Evolutionary conservation across 345 rosid species (phyloP), one percentile per base, ranked within the genome.

Genomic region (Draba incana): DNA sequence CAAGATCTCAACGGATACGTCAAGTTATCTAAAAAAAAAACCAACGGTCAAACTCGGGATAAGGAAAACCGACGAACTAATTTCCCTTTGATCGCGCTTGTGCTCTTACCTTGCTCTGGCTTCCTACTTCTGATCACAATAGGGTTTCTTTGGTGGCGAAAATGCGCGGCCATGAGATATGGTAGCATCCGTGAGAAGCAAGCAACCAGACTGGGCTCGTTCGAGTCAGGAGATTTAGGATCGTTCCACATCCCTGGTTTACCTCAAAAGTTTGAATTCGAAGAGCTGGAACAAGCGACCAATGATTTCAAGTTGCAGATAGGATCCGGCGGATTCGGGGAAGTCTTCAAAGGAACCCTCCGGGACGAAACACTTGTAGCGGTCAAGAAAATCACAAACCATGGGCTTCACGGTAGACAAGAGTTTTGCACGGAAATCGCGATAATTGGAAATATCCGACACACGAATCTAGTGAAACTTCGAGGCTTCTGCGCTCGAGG

Each of bases 241-340:
- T 79, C 80, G 42, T 86, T 87, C 77, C 77, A 77, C 81, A 86
- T 92, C 68, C 98, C 90, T 2, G 91, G 86, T 35, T 75, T 86
- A 73, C 97, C 90, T 52, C 84, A 71, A 45, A 84, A 85, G 77
- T 88, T 84, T 63, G 76, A 85, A 45, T 82, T 79, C 49, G 79
- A 84, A 68, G 92, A 85, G 64, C 82, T 91, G 2, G 81, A 80
- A 70, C 71, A 63, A 56, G 90, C 90, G 4, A 91, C 97, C 10
- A 84, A 85, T 53, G 74, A 83, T 64, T 91, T 91, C 69, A 75
- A 77, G 57, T 15, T 63, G 77, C 82, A 43, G 38, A 86, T 88
- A 46, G 97, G 97, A 25, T 74, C 85, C 15, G 97, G 97, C 2
- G 97, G 97, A 10, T 91, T 91, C 2, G 97, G 96, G 2, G 16